These are phyloP conservation scores for Phytopythium vexans DNA, from an alignment of 352 stramenopile genomes.

Conservation along the genomic window DNA sequence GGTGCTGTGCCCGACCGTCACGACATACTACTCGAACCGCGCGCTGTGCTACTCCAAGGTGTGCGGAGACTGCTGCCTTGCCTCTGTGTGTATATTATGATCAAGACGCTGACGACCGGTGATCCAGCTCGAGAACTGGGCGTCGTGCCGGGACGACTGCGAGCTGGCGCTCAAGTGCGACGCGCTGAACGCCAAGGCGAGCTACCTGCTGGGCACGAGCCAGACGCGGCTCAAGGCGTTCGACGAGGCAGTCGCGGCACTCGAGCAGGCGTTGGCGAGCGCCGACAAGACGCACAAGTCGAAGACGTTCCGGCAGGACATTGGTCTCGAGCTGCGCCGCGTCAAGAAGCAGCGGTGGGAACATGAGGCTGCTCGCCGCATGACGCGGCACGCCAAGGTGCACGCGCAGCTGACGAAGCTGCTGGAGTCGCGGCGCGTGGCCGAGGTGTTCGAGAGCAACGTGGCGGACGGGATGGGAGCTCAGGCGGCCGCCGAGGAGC, in stretches of 20 bases:
- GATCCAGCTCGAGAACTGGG: conserved; percentile 54
- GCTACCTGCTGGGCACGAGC: conserved; percentile 71
- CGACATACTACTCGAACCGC: conserved; percentile 81
- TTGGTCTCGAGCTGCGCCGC: conserved; percentile 48
- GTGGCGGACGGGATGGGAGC: neutral
- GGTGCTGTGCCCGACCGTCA: conserved; percentile 52
- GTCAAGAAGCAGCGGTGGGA: conserved; percentile 71
- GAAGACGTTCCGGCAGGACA: conserved; percentile 52
- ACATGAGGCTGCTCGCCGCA: conserved; percentile 29
- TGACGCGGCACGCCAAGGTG: conserved; percentile 36
- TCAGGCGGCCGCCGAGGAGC: conserved; percentile 13
- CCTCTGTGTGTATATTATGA: neutral
- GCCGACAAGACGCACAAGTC: conserved; percentile 60
- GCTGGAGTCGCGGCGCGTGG: conserved; percentile 20
- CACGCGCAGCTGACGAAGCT: conserved; percentile 40
- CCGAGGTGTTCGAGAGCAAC: conserved; percentile 20
- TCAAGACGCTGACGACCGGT: neutral
- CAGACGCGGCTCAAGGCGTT: conserved; percentile 45
- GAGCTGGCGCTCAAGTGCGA: conserved; percentile 47
- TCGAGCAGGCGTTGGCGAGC: conserved; percentile 41
- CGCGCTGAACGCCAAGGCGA: conserved; percentile 68
- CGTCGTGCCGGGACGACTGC: conserved; percentile 64
- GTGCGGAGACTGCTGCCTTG: neutral
- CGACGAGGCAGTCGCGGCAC: conserved; percentile 44
- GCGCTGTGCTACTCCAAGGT: conserved; percentile 73